Conservation (phyloP, 2,329 filamentous ascomycete genomes). For the Hymenoscyphus fraxineus region DNA sequence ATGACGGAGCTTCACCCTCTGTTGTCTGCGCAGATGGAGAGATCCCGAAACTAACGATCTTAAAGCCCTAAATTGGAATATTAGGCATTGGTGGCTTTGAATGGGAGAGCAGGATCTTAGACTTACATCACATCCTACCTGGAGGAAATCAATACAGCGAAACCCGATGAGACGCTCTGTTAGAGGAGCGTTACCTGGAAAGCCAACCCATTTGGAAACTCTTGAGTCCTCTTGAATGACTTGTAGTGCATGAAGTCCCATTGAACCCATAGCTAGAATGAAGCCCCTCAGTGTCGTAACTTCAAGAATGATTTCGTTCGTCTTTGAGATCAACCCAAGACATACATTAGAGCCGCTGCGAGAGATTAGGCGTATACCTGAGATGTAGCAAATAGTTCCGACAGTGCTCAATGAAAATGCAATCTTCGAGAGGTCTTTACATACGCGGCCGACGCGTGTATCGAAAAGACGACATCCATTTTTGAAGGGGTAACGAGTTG, state of each 20-base stretch:
- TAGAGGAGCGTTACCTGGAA: not conserved
- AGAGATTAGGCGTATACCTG: not conserved
- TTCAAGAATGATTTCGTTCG: not conserved
- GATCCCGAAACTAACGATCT: not conserved
- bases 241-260: not conserved
- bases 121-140: not conserved
- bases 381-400: not conserved
- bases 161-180: not conserved
- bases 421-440: constrained; percentile 1
- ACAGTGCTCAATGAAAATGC: not conserved
- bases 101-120: not conserved
- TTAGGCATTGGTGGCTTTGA: not conserved
- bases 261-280: not conserved
- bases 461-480: not conserved
- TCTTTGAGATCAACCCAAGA: not conserved
- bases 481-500: not conserved
- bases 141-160: not conserved
- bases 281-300: not conserved
- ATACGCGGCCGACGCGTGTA: not conserved
- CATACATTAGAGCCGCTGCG: not conserved
- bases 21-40: not conserved
- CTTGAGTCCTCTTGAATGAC: not conserved
- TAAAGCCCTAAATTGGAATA: not conserved
- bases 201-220: not conserved
- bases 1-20: not conserved